Evolutionary conservation across 805 yeast genomes (phyloP).

Genomic region (Kodamaea jinghongensis): DNA sequence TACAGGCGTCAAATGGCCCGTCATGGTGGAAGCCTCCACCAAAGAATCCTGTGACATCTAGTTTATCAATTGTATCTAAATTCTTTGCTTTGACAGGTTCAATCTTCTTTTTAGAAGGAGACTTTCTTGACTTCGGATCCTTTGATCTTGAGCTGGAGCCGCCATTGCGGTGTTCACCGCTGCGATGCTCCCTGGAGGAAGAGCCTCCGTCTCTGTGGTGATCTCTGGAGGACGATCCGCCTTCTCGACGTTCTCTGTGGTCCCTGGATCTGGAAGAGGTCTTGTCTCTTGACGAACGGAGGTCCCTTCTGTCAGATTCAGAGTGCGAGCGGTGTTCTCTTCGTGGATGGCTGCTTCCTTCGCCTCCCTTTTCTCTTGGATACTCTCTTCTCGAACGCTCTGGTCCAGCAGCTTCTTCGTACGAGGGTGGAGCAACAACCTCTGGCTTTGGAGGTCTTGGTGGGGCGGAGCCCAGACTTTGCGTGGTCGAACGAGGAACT

Average conservation of each 20-base stretch:
- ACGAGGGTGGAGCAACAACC: constrained; percentile 56
- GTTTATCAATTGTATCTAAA: constrained; percentile 89
- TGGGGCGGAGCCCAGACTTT: constrained; percentile 17
- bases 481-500: constrained; percentile 24
- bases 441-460: constrained; percentile 17
- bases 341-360: constrained; percentile 1
- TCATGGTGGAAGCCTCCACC: constrained; percentile 97
- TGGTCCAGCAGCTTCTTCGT: constrained; percentile 65
- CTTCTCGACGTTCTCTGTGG: neutral
- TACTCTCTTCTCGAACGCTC: constrained; percentile 42
- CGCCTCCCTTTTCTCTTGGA: constrained; percentile 47
- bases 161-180: constrained; percentile 7
- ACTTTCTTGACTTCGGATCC: constrained; percentile 20
- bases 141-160: constrained; percentile 11
- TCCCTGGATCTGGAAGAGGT: constrained; percentile 15
- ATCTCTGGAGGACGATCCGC: constrained; percentile 12
- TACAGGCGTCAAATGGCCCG: constrained; percentile 98
- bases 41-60: constrained; percentile 93
- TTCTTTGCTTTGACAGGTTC: constrained; percentile 59
- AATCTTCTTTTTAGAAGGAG: constrained; percentile 42
- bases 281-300: constrained; percentile 18
- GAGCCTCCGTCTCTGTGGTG: constrained; percentile 12
- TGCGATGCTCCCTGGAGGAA: constrained; percentile 12
- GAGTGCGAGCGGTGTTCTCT: constrained; percentile 13
- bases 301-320: constrained; percentile 11